These are phyloP conservation scores for Arthrobotrys megalospora DNA, from an alignment of 2,329 filamentous ascomycete species.

Conservation along the genomic window DNA sequence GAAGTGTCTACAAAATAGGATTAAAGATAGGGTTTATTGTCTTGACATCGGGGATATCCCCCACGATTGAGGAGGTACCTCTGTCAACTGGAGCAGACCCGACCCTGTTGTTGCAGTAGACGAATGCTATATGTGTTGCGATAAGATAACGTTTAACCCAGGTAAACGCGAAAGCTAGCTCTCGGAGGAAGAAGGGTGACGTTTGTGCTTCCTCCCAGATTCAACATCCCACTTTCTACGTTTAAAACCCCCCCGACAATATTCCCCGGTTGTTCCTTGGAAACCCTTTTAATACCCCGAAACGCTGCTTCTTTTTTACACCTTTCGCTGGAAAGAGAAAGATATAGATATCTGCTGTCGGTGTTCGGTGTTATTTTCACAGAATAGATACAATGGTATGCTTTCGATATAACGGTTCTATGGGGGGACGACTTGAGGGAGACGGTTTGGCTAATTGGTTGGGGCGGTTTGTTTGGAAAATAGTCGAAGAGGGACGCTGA, in stretches of 20 bases:
- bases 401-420: no score
- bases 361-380: not conserved
- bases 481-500: conserved; percentile 67
- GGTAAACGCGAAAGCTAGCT: conserved; percentile 29
- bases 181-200: conserved; percentile 26
- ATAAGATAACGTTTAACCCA: conserved; percentile 19
- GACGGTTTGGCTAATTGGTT: conserved; percentile 9
- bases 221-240: conserved; percentile 23
- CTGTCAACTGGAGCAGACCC: no score
- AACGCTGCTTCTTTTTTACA: not conserved
- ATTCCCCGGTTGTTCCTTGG: not conserved
- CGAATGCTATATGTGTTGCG: conserved; percentile 14
- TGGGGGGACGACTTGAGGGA: not conserved
- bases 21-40: no score
- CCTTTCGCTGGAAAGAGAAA: no score
- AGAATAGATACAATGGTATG: no score
- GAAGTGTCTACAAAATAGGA: no score
- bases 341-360: not conserved
- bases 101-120: conserved; percentile 5
- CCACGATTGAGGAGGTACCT: not conserved
- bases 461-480: not conserved
- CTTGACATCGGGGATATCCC: no score
- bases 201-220: conserved; percentile 19
- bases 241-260: not conserved
- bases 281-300: not conserved